phyloP scores from a whole-genome alignment of 139 green algal species.

The Astrephomene gubernaculifera region DNA sequence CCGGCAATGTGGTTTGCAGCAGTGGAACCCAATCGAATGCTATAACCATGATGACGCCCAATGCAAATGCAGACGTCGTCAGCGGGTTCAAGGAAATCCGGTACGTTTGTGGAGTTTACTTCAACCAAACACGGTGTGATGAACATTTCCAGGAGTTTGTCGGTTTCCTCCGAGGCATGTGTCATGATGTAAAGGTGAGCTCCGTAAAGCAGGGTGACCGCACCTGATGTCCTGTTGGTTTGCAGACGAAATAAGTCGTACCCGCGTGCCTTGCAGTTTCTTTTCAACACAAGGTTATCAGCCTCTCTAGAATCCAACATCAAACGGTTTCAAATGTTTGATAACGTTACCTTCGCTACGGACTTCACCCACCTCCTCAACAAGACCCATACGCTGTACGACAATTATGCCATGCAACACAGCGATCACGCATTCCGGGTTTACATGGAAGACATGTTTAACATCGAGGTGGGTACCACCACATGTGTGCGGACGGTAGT shows the following conservation, averaged over 20 bases:
- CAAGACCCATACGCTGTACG: constrained; percentile 6
- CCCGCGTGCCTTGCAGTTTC: neutral
- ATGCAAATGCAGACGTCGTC: constrained; percentile 2
- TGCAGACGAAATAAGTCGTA: too few species aligned
- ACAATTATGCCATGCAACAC: neutral
- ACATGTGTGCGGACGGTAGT: too few species aligned
- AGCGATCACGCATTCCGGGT: neutral
- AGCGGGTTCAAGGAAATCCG: constrained; percentile 23
- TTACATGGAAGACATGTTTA: constrained; percentile 16
- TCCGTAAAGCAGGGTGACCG: too few species aligned
- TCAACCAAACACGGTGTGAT: neutral
- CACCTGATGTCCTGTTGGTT: too few species aligned
- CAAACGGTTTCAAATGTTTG: neutral
- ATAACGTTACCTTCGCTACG: neutral
- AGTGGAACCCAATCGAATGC: neutral
- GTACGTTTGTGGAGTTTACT: neutral
- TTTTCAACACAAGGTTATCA: neutral
- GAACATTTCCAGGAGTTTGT: neutral
- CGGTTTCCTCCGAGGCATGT: neutral
- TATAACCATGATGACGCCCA: neutral
- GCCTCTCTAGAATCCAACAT: neutral
- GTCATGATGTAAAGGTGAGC: constrained; percentile 9
- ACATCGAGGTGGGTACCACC: neutral
- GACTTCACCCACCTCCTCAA: neutral
- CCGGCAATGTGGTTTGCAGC: neutral